phyloP scores from a whole-genome alignment of 495 filamentous ascomycete genomes.

The Podospora sp. region DNA sequence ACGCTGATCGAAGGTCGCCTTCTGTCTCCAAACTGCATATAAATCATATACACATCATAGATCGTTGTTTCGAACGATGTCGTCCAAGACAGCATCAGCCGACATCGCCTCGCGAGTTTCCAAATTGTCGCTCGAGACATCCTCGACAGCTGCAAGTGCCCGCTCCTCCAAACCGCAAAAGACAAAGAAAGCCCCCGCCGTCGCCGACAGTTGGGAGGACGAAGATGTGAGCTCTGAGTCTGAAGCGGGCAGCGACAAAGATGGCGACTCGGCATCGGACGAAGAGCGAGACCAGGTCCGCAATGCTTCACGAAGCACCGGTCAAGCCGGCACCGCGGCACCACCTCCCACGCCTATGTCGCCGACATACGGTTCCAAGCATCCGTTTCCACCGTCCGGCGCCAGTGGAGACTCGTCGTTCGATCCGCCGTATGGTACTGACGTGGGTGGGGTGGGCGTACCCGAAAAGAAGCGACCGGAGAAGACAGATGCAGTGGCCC shows the following conservation, averaged over 20 bases:
- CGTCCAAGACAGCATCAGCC: constrained; percentile 24
- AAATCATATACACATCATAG: background rate
- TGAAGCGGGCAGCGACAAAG: constrained; percentile 30
- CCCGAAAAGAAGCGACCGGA: constrained; percentile 60
- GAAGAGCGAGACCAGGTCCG: constrained; percentile 2
- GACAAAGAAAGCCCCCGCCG: constrained; percentile 45
- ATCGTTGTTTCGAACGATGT: constrained; percentile 19
- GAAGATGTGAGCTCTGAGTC: constrained; percentile 55
- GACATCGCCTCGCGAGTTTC: constrained; percentile 35
- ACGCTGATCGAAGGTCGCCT: background rate
- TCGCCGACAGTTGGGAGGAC: constrained; percentile 88
- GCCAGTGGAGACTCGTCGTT: constrained; percentile 20
- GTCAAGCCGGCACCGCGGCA: constrained; percentile 42
- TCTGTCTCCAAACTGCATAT: background rate
- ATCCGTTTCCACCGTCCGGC: constrained; percentile 35
- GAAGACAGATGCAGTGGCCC: constrained; percentile 90
- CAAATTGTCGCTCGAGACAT: constrained; percentile 43
- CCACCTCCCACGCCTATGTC: constrained; percentile 66
- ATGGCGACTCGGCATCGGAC: constrained; percentile 31
- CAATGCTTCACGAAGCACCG: background rate
- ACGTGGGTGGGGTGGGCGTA: background rate
- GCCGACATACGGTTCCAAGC: constrained; percentile 46
- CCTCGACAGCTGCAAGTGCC: constrained; percentile 11
- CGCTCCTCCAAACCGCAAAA: constrained; percentile 38
- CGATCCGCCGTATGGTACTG: background rate